Conservation (phyloP, 345 rosid species). For the Populus ilicifolia region DNA sequence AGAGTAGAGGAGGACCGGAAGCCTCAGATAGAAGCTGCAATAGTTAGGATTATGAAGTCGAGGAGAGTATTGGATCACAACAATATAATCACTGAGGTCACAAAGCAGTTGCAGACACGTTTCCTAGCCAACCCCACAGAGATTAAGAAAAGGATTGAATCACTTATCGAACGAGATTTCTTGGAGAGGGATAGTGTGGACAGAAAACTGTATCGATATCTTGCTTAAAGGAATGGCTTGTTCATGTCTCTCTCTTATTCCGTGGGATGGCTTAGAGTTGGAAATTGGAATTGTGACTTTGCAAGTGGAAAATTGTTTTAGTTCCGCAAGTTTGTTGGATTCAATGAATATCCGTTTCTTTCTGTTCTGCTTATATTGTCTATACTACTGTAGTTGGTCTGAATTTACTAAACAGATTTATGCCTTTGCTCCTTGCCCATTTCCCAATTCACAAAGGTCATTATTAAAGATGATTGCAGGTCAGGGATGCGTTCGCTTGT, state of each 20-base stretch:
- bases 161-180: constrained; percentile 94
- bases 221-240: constrained; percentile 49
- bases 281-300: constrained; percentile 7
- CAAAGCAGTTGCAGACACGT: constrained; percentile 93
- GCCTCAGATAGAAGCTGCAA: constrained; percentile 97
- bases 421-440: neutral
- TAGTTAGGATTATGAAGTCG: constrained; percentile 98
- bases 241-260: neutral
- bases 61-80: constrained; percentile 93
- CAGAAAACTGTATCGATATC: constrained; percentile 87
- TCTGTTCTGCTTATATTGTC: neutral
- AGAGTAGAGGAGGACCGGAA: constrained; percentile 99
- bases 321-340: constrained; percentile 17
- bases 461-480: neutral
- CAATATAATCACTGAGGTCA: constrained; percentile 85
- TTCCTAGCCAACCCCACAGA: constrained; percentile 91
- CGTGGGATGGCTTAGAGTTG: constrained; percentile 20
- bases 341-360: constrained; percentile 23
- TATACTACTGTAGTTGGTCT: neutral
- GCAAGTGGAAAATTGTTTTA: constrained; percentile 18
- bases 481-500: neutral
- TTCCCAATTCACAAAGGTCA: neutral
- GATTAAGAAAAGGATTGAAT: constrained; percentile 96
- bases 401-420: neutral
- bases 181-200: constrained; percentile 86